These are phyloP conservation scores for Hypoxylon cercidicola DNA, from an alignment of 495 filamentous ascomycete genomes.

Conservation along the genomic window DNA sequence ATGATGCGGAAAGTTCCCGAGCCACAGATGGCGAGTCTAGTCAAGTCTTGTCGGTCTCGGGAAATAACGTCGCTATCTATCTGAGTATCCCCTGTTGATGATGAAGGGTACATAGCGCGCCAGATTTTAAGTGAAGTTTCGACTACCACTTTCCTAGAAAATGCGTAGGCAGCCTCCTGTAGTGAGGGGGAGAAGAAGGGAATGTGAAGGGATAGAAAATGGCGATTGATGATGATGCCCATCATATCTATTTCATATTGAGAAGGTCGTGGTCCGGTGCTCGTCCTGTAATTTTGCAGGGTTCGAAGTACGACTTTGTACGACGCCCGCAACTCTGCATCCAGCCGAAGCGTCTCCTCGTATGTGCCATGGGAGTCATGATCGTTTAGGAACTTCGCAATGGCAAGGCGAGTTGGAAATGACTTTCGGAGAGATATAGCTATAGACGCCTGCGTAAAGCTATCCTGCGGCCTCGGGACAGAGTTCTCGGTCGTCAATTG, in stretches of 20 bases:
- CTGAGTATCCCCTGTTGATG: conserved; percentile 34
- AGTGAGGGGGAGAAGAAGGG: conserved; percentile 49
- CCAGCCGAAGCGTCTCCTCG: conserved; percentile 51
- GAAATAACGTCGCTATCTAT: conserved; percentile 22
- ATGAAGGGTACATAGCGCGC: conserved; percentile 31
- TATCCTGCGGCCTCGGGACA: conserved; percentile 24
- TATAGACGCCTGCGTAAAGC: conserved; percentile 54
- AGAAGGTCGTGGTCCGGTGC: conserved; percentile 47
- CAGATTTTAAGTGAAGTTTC: conserved; percentile 58
- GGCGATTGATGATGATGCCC: conserved; percentile 60
- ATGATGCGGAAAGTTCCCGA: conserved; percentile 60
- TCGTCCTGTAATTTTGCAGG: conserved; percentile 49
- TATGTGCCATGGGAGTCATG: conserved; percentile 45
- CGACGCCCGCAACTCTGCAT: conserved; percentile 48
- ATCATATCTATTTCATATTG: conserved; percentile 51
- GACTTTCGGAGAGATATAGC: conserved; percentile 51
- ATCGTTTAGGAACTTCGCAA: conserved; percentile 52
- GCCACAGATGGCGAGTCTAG: conserved; percentile 55
- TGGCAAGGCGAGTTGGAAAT: conserved; percentile 48
- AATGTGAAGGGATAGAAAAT: conserved; percentile 63
- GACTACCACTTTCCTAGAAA: conserved; percentile 57
- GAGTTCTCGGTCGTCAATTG: conserved; percentile 45
- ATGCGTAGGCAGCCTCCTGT: conserved; percentile 56
- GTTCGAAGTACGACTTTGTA: conserved; percentile 47
- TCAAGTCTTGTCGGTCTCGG: conserved; percentile 51